Evolutionary conservation across 2,329 filamentous ascomycete species (phyloP), one percentile per base, ranked within the genome.

Genomic region (Aspergillus fumigatiaffinis): DNA sequence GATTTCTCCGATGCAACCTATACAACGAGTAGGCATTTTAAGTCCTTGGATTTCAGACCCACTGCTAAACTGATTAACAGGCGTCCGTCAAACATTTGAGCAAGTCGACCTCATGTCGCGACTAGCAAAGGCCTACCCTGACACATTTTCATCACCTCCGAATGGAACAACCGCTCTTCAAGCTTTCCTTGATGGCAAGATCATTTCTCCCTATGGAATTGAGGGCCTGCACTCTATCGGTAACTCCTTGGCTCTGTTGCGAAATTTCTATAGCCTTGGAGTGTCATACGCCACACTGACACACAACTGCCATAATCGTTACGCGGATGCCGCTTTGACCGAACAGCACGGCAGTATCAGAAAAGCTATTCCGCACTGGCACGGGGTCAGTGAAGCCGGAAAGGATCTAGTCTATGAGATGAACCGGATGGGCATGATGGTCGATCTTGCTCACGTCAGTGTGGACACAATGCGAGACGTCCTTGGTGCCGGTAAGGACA

Each of bases 191-290:
- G 65, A 79, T 26, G 82, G 82, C 62, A 84, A 84, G 65, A 79
- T 95, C 51, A 89, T 94, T 67, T 92, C 89, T 1, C 89, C 90
- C 0, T 77, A 93, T 3, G 90, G 88, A 2, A 85, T 95, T 53
- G 92, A 96, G 76, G 93, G 93, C 3, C 82, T 97, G 7, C 93
- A 97, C 70, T 93, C 96, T 68, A 95, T 97, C 65, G 92, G 91
- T 57, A 96, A 97, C 76, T 90, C 74, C 4, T 63, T 77, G 17
- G 70, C 87, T 1, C 79, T 87, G 25, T 79, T 97, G 9, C 86
- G 93, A 6, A 80, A 85, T 25, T 96, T 88, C 73, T 80, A 94
- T 72, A 79, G 82, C 2, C 80, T 96, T 2, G 93, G 93, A 1
- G 92, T 92, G 4, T 87, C 91, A 51, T 97, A 97, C 68, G 87